phyloP scores from a whole-genome alignment of 352 stramenopile genomes.

The Pythium folliculosum region DNA sequence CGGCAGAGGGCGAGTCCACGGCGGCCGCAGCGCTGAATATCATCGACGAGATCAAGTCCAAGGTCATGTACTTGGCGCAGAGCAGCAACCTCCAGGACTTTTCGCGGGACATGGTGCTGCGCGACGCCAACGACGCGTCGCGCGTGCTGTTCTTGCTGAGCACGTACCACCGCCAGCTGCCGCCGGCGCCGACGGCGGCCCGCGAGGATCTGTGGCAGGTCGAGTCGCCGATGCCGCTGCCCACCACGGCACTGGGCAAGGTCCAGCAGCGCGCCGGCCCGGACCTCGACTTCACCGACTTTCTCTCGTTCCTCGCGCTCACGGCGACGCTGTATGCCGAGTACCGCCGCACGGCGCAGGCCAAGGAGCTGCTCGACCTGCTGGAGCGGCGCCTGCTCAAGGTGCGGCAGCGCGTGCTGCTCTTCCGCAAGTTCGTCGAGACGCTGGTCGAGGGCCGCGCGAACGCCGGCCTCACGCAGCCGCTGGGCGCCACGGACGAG shows the following conservation, averaged over 20 bases:
- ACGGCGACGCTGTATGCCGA: background rate
- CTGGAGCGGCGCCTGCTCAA: conserved; percentile 10
- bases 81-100: conserved; percentile 3
- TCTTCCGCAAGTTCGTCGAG: background rate
- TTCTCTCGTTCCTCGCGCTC: background rate
- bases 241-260: background rate
- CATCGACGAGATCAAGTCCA: background rate
- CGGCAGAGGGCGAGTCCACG: background rate
- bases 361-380: conserved; percentile 4
- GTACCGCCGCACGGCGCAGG: background rate
- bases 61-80: background rate
- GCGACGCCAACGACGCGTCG: conserved; percentile 1
- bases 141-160: conserved; percentile 4
- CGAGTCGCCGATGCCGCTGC: background rate
- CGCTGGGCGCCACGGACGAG: conserved; percentile 1
- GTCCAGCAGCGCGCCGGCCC: background rate
- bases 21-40: conserved; percentile 1
- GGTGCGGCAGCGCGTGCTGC: conserved; percentile 1
- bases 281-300: background rate
- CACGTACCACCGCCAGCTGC: conserved; percentile 13
- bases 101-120: background rate
- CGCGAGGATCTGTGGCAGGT: background rate
- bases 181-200: background rate
- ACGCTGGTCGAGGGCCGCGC: background rate
- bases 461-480: background rate